Evolutionary conservation across 1,139 yeast genomes (phyloP).

Genomic region (Yamadazyma pseudoaaseri): DNA sequence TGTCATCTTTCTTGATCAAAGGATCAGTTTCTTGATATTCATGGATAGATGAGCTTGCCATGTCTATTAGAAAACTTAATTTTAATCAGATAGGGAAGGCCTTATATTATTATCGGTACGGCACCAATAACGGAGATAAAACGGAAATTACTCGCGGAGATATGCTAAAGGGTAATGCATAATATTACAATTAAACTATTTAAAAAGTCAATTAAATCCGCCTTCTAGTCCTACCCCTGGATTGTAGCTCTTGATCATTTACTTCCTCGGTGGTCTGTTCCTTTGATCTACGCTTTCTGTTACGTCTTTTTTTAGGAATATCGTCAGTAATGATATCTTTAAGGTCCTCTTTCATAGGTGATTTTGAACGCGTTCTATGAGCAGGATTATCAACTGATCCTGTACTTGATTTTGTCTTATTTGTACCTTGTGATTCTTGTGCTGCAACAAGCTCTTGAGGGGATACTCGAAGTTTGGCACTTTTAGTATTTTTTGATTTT

Average conservation of each 20-base stretch:
- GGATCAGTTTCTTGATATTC: too few species aligned
- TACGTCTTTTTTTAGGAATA: conserved; percentile 8
- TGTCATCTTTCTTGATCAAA: too few species aligned
- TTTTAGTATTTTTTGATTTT: neutral
- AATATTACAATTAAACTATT: too few species aligned
- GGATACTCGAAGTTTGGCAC: neutral
- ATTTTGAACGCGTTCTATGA: conserved; percentile 39
- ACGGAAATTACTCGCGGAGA: neutral
- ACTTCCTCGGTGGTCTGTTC: conserved; percentile 10
- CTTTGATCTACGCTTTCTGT: conserved; percentile 9
- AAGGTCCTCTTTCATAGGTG: conserved; percentile 38
- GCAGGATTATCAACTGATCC: conserved; percentile 30
- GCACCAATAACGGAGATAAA: too few species aligned
- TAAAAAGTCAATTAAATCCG: neutral
- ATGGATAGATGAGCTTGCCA: too few species aligned
- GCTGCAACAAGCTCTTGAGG: neutral
- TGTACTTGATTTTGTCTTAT: conserved; percentile 2
- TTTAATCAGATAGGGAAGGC: too few species aligned
- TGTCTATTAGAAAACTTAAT: too few species aligned
- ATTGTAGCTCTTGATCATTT: conserved; percentile 13
- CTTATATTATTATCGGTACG: too few species aligned
- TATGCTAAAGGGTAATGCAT: too few species aligned
- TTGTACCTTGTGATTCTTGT: neutral
- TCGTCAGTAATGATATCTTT: conserved; percentile 25
- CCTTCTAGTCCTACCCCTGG: conserved; percentile 12